These are phyloP conservation scores for Pythium aristosporum DNA, from an alignment of 352 stramenopile species.

Conservation along the genomic window DNA sequence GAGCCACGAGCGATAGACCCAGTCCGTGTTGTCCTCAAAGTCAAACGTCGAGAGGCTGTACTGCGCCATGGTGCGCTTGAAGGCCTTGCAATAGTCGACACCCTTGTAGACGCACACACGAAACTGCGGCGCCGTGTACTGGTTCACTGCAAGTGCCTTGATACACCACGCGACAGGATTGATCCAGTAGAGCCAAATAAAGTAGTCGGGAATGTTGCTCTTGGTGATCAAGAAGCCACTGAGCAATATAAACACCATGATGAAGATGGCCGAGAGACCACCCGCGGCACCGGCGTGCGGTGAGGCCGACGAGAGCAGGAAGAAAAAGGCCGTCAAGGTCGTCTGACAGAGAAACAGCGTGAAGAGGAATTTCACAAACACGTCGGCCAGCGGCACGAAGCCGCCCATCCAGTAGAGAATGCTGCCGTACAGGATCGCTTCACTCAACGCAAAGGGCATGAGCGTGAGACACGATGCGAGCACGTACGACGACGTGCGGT, in stretches of 20 bases:
- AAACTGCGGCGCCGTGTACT: conserved; percentile 28
- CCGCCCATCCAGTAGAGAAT: conserved; percentile 81
- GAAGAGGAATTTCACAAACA: conserved; percentile 43
- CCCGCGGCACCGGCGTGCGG: conserved; percentile 26
- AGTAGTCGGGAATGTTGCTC: conserved; percentile 30
- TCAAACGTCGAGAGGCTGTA: conserved; percentile 29
- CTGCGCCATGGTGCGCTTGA: too few species aligned
- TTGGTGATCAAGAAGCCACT: conserved; percentile 37
- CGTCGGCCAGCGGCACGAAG: conserved; percentile 38
- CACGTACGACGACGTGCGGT: conserved; percentile 58
- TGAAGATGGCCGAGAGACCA: too few species aligned
- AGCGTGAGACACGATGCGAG: conserved; percentile 36
- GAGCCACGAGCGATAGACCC: too few species aligned
- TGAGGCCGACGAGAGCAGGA: conserved; percentile 36
- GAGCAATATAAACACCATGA: conserved; percentile 35
- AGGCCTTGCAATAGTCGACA: too few species aligned
- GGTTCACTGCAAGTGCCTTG: conserved; percentile 28
- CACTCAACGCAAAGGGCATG: conserved; percentile 38
- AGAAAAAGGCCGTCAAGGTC: too few species aligned
- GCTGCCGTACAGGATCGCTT: conserved; percentile 62
- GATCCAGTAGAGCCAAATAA: conserved; percentile 42
- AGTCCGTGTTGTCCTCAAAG: conserved; percentile 24
- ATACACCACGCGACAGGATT: conserved; percentile 37
- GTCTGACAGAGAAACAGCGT: too few species aligned
- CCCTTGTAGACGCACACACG: conserved; percentile 18